These are phyloP conservation scores for Mortierella sp. DNA, from an alignment of 371 early-diverging fungal genomes.

Conservation along the genomic window DNA sequence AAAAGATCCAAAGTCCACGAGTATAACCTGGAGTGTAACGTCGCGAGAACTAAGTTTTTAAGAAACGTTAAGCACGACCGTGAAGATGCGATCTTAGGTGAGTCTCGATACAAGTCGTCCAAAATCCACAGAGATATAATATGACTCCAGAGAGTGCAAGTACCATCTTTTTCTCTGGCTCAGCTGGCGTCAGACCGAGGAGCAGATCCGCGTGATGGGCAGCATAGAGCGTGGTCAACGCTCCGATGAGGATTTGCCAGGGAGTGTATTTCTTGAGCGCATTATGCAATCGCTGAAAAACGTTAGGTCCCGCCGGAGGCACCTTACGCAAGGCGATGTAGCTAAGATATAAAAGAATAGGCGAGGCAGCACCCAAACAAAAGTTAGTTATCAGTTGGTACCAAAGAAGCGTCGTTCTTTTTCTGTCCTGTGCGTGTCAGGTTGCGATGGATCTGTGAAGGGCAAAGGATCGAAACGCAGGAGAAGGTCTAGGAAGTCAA, in stretches of 20 bases:
- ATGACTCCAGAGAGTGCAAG: not conserved
- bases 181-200: slow-evolving; percentile 45
- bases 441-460: not conserved
- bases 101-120: too few relatives aligned
- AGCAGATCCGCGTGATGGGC: slow-evolving; percentile 64
- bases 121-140: slow-evolving; percentile 1
- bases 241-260: slow-evolving; percentile 83
- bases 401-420: too few relatives aligned
- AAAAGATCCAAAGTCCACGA: slow-evolving; percentile 92
- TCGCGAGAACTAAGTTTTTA: slow-evolving; percentile 32
- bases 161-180: slow-evolving; percentile 52
- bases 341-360: slow-evolving; percentile 10
- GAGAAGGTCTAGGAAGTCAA: too few relatives aligned
- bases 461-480: too few relatives aligned
- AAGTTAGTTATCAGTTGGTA: too few relatives aligned
- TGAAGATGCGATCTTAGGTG: too few relatives aligned
- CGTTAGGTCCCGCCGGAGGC: slow-evolving; percentile 27
- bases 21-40: slow-evolving; percentile 94
- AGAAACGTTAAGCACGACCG: not conserved
- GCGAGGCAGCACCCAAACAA: too few relatives aligned
- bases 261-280: slow-evolving; percentile 68
- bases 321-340: slow-evolving; percentile 44
- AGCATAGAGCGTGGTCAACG: slow-evolving; percentile 72
- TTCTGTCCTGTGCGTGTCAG: not conserved
- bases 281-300: slow-evolving; percentile 32